phyloP scores from a whole-genome alignment of 495 filamentous ascomycete species.

The Xylaria acuta region DNA sequence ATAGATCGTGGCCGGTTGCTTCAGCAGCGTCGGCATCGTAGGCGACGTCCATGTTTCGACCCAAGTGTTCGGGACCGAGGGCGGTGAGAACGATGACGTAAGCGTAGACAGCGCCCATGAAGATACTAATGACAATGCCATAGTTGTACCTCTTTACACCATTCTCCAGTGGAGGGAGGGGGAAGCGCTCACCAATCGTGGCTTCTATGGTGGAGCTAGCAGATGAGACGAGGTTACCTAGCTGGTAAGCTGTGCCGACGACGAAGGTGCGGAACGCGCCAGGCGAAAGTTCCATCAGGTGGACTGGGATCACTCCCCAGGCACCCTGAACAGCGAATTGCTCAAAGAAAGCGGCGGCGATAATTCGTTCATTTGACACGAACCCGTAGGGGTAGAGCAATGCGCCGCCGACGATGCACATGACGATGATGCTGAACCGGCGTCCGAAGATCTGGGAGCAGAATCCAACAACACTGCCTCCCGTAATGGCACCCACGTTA shows the following conservation, averaged over 20 bases:
- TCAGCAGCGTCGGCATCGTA: constrained; percentile 70
- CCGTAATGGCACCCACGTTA: constrained; percentile 80
- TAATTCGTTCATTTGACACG: constrained; percentile 63
- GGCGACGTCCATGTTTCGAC: constrained; percentile 68
- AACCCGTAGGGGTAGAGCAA: constrained; percentile 85
- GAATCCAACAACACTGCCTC: constrained; percentile 81
- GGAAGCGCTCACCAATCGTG: constrained; percentile 81
- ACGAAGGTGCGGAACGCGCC: constrained; percentile 83
- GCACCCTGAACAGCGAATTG: constrained; percentile 90
- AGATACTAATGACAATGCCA: constrained; percentile 89
- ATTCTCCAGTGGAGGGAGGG: constrained; percentile 63
- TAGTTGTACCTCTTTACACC: constrained; percentile 70
- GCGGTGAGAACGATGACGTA: constrained; percentile 80
- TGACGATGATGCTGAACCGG: constrained; percentile 79
- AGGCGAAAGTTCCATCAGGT: constrained; percentile 86
- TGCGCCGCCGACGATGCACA: constrained; percentile 77
- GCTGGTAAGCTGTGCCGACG: constrained; percentile 83
- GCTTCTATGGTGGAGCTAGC: constrained; percentile 85
- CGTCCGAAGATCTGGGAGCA: constrained; percentile 82
- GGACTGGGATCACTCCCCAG: constrained; percentile 85
- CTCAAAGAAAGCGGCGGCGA: constrained; percentile 88
- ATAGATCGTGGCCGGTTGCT: constrained; percentile 49
- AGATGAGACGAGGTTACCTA: constrained; percentile 82
- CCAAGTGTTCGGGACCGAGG: constrained; percentile 76
- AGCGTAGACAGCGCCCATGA: constrained; percentile 89